Conservation (phyloP, 2,329 filamentous ascomycete genomes). For the Sclerotinia subarctica region DNA sequence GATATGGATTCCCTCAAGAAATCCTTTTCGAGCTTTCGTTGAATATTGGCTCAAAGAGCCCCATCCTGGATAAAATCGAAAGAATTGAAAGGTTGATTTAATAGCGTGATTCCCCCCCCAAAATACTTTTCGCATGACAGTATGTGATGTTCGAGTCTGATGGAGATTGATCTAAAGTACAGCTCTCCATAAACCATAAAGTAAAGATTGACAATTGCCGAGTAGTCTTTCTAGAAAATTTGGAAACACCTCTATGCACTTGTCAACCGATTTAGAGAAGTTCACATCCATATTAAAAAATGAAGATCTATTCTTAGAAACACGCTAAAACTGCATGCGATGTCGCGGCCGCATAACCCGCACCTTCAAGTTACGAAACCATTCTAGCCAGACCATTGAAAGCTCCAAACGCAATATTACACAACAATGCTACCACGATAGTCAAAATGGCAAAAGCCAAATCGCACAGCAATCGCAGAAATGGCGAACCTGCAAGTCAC, state of each 20-base stretch:
- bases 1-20: not conserved
- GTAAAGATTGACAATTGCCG: not conserved
- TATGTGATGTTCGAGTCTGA: not conserved
- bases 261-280: not conserved
- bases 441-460: constrained; percentile 46
- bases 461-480: constrained; percentile 35
- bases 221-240: not conserved
- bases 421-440: constrained; percentile 44
- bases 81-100: not conserved
- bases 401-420: not conserved
- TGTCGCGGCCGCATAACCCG: constrained; percentile 10
- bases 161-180: not conserved
- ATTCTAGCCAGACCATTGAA: constrained; percentile 11
- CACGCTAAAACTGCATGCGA: constrained; percentile 2
- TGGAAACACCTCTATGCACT: not conserved
- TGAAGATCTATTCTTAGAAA: constrained; percentile 7
- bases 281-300: not conserved
- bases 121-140: not conserved
- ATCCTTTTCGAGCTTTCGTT: no score
- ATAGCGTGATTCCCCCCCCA: not conserved
- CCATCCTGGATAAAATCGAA: not conserved
- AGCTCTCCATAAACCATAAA: not conserved
- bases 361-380: not conserved
- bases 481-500: constrained; percentile 28
- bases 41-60: not conserved